Conservation (phyloP, 768 basidiomycete species). For the Auricularia cornea region DNA sequence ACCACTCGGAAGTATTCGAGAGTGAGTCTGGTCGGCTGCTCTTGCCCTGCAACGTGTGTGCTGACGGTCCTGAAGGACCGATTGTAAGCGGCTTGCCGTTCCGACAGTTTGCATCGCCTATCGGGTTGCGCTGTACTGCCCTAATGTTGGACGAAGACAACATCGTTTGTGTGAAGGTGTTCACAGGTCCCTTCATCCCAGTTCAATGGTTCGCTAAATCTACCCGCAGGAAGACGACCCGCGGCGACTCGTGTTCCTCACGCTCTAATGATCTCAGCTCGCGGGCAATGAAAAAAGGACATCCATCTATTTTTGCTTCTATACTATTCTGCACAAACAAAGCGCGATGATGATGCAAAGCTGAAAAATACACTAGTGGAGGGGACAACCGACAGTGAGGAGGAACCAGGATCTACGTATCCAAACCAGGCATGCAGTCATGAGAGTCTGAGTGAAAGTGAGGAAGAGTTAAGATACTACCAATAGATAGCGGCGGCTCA, state of each 20-base stretch:
- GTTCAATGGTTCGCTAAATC: not conserved
- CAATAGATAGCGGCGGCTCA: conserved; percentile 1
- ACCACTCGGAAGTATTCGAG: not conserved
- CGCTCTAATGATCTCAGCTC: not conserved
- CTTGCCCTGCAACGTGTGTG: not conserved
- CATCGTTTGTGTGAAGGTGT: not conserved
- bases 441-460: not conserved
- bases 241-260: not conserved
- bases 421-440: not conserved
- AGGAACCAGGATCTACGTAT: not conserved
- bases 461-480: not conserved
- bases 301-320: not conserved
- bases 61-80: not conserved
- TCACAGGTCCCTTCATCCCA: too few species aligned
- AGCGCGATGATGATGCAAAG: not conserved
- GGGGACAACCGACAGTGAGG: not conserved
- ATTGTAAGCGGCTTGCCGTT: not conserved
- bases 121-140: not conserved
- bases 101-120: not conserved
- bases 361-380: not conserved
- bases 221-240: not conserved
- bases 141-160: not conserved
- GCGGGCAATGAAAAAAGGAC: not conserved
- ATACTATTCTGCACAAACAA: not conserved
- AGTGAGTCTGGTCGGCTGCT: not conserved